Base-by-base conservation (phyloP, 2,329 filamentous ascomycete species). In the Cordyceps militaris region DNA sequence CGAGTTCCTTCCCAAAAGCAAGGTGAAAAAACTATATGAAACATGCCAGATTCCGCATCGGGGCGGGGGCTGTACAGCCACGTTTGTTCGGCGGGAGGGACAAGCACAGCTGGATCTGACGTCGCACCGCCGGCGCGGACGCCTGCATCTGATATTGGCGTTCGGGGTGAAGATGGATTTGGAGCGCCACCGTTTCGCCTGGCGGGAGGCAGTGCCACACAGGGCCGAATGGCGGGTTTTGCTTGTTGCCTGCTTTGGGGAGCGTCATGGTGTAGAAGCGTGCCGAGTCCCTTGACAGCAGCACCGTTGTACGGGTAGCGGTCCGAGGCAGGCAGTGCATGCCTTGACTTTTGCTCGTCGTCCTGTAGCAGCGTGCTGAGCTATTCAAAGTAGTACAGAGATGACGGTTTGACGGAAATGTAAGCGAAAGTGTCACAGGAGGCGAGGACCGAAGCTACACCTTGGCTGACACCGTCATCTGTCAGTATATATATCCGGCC, bases 361-460 rank as follows among this genome's bases (percentile, higher is more conserved):
- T 13, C 13, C 4, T 36, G 34, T 14, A 36, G 34, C 7, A 14
- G 13, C 34, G 13, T 36, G 34, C 34, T 36, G 34, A 36, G 34
- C 34, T 6, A 4, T 9, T 9, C 13, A 24, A 0, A 19, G 46
- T 48, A 14, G 46, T 23, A 40, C 30, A 19, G 11, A 32, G 4
- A 32, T 23, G 11, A 16, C 19, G 21, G n/a, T 16, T 49, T 13
- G 7, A 44, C 26, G 36, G 19, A 13, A 32, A 26, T 19, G 19
- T 40, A 30, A 53, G 50, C 50, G 40, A 53, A 34, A 38, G 16
- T 51, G 49, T 51, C 49, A 51, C 49, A 51, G 49, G 14, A 51
- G 49, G 34, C 49, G 49, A 51, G 49, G 40, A 5, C n/a, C n/a
- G n/a, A n/a, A n/a, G n/a, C n/a, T n/a, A 40, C n/a, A 28, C 19